These are phyloP conservation scores for Mercurialis annua DNA, from an alignment of 345 rosid genomes.

Conservation along the genomic window DNA sequence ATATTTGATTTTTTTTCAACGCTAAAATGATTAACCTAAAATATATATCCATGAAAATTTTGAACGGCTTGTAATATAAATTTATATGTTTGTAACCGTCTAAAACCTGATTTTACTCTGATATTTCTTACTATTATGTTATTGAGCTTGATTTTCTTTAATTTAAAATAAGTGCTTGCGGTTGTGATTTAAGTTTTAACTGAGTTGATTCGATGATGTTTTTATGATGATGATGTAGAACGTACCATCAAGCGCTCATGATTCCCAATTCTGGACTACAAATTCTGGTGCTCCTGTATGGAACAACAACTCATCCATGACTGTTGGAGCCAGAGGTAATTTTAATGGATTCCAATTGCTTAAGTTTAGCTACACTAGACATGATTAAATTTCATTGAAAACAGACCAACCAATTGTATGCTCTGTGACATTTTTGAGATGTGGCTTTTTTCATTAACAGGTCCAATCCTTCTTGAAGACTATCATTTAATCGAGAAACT, in stretches of 20 bases:
- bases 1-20: no score
- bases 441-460: slow-evolving; percentile 30
- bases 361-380: no score
- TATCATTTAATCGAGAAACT: slow-evolving; percentile 90
- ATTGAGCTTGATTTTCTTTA: no score
- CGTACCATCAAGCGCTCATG: slow-evolving; percentile 70
- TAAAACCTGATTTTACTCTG: no score
- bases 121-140: no score
- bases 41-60: no score
- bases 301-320: slow-evolving; percentile 74
- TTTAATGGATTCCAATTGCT: neutral
- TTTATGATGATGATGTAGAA: slow-evolving; percentile 27
- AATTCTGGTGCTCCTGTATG: slow-evolving; percentile 81
- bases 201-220: neutral
- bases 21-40: no score
- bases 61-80: no score
- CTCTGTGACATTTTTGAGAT: neutral
- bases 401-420: no score
- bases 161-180: neutral
- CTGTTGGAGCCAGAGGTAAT: slow-evolving; percentile 87
- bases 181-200: neutral
- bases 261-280: slow-evolving; percentile 66
- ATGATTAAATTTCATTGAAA: no score
- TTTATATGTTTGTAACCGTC: no score
- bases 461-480: slow-evolving; percentile 96